phyloP scores from a whole-genome alignment of 805 yeast genomes.

The Pichia manshurica region DNA sequence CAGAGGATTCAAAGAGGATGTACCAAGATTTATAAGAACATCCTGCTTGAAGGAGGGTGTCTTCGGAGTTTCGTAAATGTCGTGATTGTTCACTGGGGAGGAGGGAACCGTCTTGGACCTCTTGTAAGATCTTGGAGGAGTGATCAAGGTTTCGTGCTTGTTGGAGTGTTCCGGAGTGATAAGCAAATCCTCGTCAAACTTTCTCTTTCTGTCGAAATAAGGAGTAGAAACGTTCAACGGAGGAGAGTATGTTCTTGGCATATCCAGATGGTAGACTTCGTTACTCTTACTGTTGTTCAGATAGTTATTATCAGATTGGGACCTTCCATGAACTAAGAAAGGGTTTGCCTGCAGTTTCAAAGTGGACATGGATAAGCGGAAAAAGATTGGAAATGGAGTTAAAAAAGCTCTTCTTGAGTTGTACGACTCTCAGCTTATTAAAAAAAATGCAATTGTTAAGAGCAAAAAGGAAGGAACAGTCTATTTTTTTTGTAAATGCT shows the following conservation, averaged over 20 bases:
- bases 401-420: too few relatives aligned
- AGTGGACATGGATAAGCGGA: background rate
- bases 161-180: slow-evolving; percentile 1
- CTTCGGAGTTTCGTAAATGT: slow-evolving; percentile 16
- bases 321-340: slow-evolving; percentile 3
- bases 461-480: too few relatives aligned
- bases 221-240: background rate
- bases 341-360: background rate
- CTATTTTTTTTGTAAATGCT: too few relatives aligned
- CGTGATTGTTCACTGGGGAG: slow-evolving; percentile 19
- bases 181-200: slow-evolving; percentile 1
- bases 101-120: slow-evolving; percentile 29
- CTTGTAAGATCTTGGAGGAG: slow-evolving; percentile 17
- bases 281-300: background rate
- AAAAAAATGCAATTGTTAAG: background rate
- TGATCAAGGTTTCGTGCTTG: slow-evolving; percentile 4
- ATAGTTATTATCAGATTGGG: slow-evolving; percentile 2
- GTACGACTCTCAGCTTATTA: too few relatives aligned
- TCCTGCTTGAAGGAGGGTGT: slow-evolving; percentile 18
- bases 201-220: slow-evolving; percentile 4
- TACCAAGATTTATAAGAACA: background rate
- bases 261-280: background rate
- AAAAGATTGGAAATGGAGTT: background rate
- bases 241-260: slow-evolving; percentile 8
- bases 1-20: background rate